phyloP scores from a whole-genome alignment of 805 yeast species.

The Kazachstania psychrophila region DNA sequence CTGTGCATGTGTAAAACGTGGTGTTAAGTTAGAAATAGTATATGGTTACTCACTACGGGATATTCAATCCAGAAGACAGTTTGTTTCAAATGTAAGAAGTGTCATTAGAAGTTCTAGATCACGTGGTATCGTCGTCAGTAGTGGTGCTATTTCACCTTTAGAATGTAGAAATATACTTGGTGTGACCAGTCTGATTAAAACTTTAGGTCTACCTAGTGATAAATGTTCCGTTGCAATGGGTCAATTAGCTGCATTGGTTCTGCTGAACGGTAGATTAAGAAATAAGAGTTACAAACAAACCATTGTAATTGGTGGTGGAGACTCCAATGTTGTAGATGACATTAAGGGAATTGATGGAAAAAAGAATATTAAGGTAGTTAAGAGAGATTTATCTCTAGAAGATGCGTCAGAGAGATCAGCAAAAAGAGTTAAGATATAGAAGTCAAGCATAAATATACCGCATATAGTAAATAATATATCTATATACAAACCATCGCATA shows the following conservation, averaged over 20 bases:
- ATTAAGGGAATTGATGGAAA: conserved; percentile 9
- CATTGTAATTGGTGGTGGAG: conserved; percentile 44
- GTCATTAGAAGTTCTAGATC: conserved; percentile 73
- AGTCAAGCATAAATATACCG: no score
- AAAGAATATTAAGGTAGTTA: conserved; percentile 19
- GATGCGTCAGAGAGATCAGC: not conserved
- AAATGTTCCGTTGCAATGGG: conserved; percentile 52
- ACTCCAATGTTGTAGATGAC: conserved; percentile 25
- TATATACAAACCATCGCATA: no score
- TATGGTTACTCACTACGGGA: conserved; percentile 46
- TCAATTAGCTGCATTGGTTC: conserved; percentile 51
- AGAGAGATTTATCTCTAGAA: conserved; percentile 5
- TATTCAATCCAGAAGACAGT: conserved; percentile 44
- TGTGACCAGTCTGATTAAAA: conserved; percentile 50
- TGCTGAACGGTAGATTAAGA: conserved; percentile 68
- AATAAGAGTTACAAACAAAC: conserved; percentile 71
- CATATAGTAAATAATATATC: no score
- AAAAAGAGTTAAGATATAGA: conserved; percentile 1
- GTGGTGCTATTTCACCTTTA: conserved; percentile 56
- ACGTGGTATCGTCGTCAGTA: conserved; percentile 67
- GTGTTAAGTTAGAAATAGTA: conserved; percentile 71
- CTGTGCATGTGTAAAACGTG: conserved; percentile 75
- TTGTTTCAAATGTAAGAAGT: conserved; percentile 63
- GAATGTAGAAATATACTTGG: conserved; percentile 63
- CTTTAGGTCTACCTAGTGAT: conserved; percentile 62